Evolutionary conservation across 2,329 filamentous ascomycete species (phyloP).

Genomic region (Hypomyces perniciosus): DNA sequence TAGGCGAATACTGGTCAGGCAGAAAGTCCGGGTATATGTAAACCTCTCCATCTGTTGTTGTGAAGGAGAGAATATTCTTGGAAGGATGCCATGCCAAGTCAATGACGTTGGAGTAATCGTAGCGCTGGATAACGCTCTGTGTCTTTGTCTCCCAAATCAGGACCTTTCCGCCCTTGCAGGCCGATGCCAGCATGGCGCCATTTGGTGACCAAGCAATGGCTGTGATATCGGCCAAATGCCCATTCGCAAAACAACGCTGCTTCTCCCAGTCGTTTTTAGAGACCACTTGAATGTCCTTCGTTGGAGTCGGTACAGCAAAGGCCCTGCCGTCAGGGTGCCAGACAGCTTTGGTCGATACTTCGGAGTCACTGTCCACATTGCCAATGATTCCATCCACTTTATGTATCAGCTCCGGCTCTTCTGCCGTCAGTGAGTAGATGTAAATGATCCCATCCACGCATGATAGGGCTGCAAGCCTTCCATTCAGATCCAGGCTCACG

Average conservation of each 20-base stretch:
- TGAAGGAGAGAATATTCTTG: slow-evolving; percentile 84
- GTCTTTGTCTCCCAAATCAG: slow-evolving; percentile 86
- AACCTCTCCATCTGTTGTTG: slow-evolving; percentile 85
- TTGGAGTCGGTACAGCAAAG: slow-evolving; percentile 78
- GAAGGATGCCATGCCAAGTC: slow-evolving; percentile 87
- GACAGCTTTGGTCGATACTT: slow-evolving; percentile 65
- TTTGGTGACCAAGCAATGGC: slow-evolving; percentile 92
- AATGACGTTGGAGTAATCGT: slow-evolving; percentile 77
- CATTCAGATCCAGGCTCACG: slow-evolving; percentile 77
- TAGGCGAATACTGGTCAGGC: slow-evolving; percentile 48
- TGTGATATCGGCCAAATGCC: slow-evolving; percentile 79
- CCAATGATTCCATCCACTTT: slow-evolving; percentile 84
- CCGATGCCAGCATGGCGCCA: slow-evolving; percentile 74
- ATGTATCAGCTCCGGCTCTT: slow-evolving; percentile 73
- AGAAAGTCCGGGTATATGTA: slow-evolving; percentile 78
- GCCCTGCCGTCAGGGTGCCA: slow-evolving; percentile 96
- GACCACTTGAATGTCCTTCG: slow-evolving; percentile 76
- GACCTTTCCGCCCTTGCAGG: slow-evolving; percentile 62
- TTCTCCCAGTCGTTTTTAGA: slow-evolving; percentile 88
- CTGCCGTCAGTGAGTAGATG: slow-evolving; percentile 73
- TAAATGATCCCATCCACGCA: slow-evolving; percentile 88
- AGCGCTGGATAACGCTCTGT: slow-evolving; percentile 70
- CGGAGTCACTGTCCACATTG: slow-evolving; percentile 64
- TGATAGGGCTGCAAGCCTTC: slow-evolving; percentile 69
- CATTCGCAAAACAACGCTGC: slow-evolving; percentile 71